Base-by-base conservation (phyloP, 31 red algal genomes). In the Endocladia muricata region DNA sequence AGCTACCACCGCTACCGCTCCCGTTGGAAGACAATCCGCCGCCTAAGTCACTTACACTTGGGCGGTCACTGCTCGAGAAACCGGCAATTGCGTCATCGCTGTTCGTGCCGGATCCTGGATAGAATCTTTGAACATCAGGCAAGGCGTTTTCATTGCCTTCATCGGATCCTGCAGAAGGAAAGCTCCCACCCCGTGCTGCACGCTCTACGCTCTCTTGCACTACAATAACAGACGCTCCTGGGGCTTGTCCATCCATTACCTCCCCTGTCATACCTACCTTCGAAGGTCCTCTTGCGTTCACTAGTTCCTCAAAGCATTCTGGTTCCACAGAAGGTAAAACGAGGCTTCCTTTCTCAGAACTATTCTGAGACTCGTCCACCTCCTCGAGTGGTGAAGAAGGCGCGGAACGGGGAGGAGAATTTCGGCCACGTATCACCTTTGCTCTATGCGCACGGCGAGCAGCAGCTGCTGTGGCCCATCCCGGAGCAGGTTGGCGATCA, bases 361-460 rank as follows among this genome's bases (percentile, higher is more conserved):
- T 22, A 42, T 38, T 22, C 4, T 25, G 26, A 2, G 21, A 8
- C 42, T 31, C 62, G 25, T 7, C 44, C 22, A 31, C 21, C 22
- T 5, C 6, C 11, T 56, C 35, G 9, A 47, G 7, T n/a, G 48
- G 13, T 4, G 37, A n/a, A 3, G 78, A 34, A 23, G 82, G 35
- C 1, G 72, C 21, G 4, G 71, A 54, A 15, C 51, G 61, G 32
- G 62, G 78, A 35, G 69, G 54, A n/a, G n/a, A n/a, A 32, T 90
- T 90, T 1, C 77, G 23, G 1, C 29, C 31, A 23, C 88, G 88
- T 26, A 77, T 70, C 19, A 77, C 79, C 31, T 71, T 82, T 54
- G 86, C 86, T 11, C 86, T 61, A 41, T 90, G 86, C 7, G 86
- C 86, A 5, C 86, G 68, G 31, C 86, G 77, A n/a, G 86, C 77